Evolutionary conservation across 2,329 filamentous ascomycete genomes (phyloP), one percentile per base, ranked within the genome.

Genomic region (Waltergamsia citrina): DNA sequence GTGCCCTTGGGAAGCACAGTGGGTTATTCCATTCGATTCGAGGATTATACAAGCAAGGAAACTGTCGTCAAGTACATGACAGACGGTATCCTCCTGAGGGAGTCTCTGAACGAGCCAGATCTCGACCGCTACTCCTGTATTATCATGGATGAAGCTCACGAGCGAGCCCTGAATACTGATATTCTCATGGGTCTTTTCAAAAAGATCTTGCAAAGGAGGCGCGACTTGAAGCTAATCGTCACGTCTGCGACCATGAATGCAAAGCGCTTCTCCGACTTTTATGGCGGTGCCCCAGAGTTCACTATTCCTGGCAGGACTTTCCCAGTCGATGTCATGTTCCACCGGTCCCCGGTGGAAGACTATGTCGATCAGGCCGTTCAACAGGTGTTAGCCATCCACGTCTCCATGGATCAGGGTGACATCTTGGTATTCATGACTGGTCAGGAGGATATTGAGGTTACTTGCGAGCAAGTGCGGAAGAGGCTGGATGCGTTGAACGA

Each of bases 61-160:
- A 98, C 92, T 0, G 70, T 81, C 39, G 96, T 98, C 63, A 98
- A 98, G 60, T 98, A 98, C 57, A 95, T 98, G 88, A 98, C 92
- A 0, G 93, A 98, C 50, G 92, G 92, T 64, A 85, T 98, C 16
- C 65, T 98, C 29, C 71, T 98, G 21, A 76, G 92, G 62, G 93
- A 98, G 51, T 95, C 87, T 6, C 69, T 98, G 9, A 88, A 87
- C 39, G 90, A 96, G 56, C 77, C 82, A 6, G 90, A 98, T 54
- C 68, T 98, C 29, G 92, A 96, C 56, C 85, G 85, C 43, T 98
- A 98, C 54, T 94, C 90, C 11, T 95, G 88, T 54, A 87, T 98
- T 48, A 98, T 98, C 58, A 98, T 98, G 92, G 92, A 98, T 53
- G 92, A 98, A 63, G 93, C 92, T 5, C 92, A 98, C 69, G 92